Evolutionary conservation across 352 stramenopile species (phyloP).

Genomic region (Phytophthora agathidicida): DNA sequence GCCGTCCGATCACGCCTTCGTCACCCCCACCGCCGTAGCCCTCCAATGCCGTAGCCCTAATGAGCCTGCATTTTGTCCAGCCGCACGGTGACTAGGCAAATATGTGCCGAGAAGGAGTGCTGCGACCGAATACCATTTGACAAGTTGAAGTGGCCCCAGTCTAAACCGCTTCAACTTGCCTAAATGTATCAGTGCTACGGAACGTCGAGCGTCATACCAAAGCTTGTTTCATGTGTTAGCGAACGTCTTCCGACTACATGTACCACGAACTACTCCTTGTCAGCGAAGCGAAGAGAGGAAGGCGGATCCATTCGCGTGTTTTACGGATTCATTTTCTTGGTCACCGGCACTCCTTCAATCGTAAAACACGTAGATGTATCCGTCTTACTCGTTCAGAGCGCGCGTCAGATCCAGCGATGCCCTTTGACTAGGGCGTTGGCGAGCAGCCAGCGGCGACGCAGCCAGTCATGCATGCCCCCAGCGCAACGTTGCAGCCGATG

Average conservation of each 20-base stretch:
- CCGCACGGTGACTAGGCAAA: too few relatives aligned
- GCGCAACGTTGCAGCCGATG: slow-evolving; percentile 32
- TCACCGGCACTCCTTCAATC: background rate
- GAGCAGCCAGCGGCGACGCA: slow-evolving; percentile 34
- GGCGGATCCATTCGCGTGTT: background rate
- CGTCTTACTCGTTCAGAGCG: background rate
- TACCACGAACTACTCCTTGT: slow-evolving; percentile 2
- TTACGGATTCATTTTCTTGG: slow-evolving; percentile 12
- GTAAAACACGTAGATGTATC: slow-evolving; percentile 1
- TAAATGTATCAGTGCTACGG: too few relatives aligned
- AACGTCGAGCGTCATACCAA: background rate
- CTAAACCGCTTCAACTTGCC: too few relatives aligned
- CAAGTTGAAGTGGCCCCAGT: too few relatives aligned
- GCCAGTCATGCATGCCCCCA: slow-evolving; percentile 44
- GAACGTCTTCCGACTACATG: too few relatives aligned
- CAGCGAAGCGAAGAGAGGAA: too few relatives aligned
- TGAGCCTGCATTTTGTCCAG: too few relatives aligned
- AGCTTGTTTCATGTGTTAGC: background rate
- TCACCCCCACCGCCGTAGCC: too few relatives aligned
- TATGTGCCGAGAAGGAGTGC: too few relatives aligned
- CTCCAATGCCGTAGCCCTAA: too few relatives aligned
- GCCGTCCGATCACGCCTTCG: too few relatives aligned
- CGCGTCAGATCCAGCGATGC: background rate
- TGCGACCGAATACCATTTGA: too few relatives aligned
- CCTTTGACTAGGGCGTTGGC: slow-evolving; percentile 26